phyloP scores from a whole-genome alignment of 306 rosid genomes.

The Cucurbita argyrosperma region DNA sequence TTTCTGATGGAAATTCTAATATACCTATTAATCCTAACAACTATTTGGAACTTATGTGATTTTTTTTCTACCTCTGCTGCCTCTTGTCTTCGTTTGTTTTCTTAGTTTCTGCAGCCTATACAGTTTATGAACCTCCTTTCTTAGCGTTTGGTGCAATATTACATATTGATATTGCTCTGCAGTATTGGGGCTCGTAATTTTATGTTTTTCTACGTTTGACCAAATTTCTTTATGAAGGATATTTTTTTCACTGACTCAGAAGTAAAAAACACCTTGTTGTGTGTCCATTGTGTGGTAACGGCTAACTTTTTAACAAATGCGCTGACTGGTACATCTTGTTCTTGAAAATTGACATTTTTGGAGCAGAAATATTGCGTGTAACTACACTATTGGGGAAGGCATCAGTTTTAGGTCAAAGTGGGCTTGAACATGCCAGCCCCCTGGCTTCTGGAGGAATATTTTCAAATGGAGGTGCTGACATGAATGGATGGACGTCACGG shows the following conservation, averaged over 20 bases:
- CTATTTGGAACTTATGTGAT: not conserved
- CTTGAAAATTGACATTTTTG: conserved; percentile 99
- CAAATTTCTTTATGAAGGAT: conserved; percentile 9
- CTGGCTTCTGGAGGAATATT: conserved; percentile 94
- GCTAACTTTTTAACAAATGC: conserved; percentile 91
- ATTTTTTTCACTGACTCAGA: conserved; percentile 58
- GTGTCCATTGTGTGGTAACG: conserved; percentile 78
- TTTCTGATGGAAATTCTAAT: not conserved
- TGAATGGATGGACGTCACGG: conserved; percentile 90
- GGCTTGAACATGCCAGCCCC: conserved; percentile 99
- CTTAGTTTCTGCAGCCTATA: not conserved
- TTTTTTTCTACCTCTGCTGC: not conserved
- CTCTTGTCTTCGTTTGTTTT: not conserved
- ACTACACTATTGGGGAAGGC: conserved; percentile 99
- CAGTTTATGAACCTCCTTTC: conserved; percentile 16
- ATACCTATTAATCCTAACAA: not conserved
- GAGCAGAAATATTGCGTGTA: conserved; percentile 99
- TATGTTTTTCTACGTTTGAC: conserved; percentile 22
- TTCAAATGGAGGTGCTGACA: conserved; percentile 82
- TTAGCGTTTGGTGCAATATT: not conserved
- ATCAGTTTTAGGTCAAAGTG: conserved; percentile 99
- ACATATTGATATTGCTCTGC: not conserved
- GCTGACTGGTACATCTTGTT: conserved; percentile 96
- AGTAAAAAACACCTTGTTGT: conserved; percentile 47
- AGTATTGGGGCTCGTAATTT: conserved; percentile 2